These are phyloP conservation scores for Aspergillus amoenus DNA, from an alignment of 2,329 filamentous ascomycete species.

Conservation along the genomic window DNA sequence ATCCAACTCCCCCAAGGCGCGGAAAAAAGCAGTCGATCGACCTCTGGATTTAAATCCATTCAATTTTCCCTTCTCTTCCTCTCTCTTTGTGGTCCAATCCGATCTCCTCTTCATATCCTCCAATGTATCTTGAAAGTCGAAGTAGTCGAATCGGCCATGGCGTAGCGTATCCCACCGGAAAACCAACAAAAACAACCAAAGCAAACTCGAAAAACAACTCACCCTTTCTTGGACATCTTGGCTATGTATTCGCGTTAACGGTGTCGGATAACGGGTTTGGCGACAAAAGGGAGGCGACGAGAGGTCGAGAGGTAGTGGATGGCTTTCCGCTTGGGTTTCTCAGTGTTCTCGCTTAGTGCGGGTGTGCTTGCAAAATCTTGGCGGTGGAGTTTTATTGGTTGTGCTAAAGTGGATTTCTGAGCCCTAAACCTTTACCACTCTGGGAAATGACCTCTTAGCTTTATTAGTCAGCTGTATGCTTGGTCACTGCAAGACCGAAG, in stretches of 20 bases:
- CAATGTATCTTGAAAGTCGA: background rate
- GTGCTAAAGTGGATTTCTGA: constrained; percentile 15
- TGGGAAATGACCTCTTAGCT: background rate
- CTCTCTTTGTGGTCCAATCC: background rate
- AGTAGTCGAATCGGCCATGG: background rate
- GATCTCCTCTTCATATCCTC: background rate
- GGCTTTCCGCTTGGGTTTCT: constrained; percentile 20
- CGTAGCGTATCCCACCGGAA: constrained; percentile 14
- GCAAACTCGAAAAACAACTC: constrained; percentile 27
- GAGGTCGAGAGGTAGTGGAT: constrained; percentile 26
- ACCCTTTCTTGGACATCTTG: constrained; percentile 55
- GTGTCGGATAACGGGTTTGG: constrained; percentile 38
- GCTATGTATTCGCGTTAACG: constrained; percentile 38
- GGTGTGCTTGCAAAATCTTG: constrained; percentile 43
- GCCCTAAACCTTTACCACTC: constrained; percentile 40
- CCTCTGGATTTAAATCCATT: background rate
- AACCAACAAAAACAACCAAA: constrained; percentile 14
- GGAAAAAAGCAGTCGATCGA: background rate
- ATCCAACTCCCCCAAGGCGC: background rate
- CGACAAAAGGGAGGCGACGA: constrained; percentile 28
- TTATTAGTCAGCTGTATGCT: constrained; percentile 12
- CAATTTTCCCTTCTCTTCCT: background rate
- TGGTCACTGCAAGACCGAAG: no score
- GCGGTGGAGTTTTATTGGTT: constrained; percentile 30
- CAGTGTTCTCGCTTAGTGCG: constrained; percentile 45